Conservation (phyloP, 768 basidiomycete species). For the Russula brevipes region DNA sequence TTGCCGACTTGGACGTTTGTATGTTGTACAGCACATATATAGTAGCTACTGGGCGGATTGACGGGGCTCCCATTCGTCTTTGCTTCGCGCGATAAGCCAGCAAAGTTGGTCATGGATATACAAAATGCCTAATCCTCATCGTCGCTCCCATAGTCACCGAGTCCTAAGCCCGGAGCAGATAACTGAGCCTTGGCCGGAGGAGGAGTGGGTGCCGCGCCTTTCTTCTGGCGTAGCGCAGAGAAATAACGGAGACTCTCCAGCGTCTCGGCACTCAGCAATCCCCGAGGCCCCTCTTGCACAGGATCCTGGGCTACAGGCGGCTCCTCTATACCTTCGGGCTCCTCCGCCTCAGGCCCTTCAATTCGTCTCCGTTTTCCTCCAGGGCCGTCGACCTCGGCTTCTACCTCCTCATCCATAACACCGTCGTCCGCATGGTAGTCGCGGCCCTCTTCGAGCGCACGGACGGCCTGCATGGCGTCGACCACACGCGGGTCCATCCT, state of each 20-base stretch:
- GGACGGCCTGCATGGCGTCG: slow-evolving; percentile 79
- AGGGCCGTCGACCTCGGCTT: slow-evolving; percentile 34
- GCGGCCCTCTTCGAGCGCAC: slow-evolving; percentile 83
- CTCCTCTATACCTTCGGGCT: slow-evolving; percentile 6
- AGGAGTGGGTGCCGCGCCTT: slow-evolving; percentile 36
- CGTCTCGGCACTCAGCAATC: slow-evolving; percentile 78
- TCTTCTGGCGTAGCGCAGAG: slow-evolving; percentile 75
- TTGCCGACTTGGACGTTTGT: slow-evolving; percentile 13
- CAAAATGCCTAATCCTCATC: slow-evolving; percentile 37
- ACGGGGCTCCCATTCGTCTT: background rate
- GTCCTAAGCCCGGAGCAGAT: slow-evolving; percentile 47
- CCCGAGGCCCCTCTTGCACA: slow-evolving; percentile 34
- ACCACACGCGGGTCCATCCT: slow-evolving; percentile 84
- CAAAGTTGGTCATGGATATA: background rate
- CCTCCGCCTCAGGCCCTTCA: slow-evolving; percentile 28
- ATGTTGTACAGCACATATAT: slow-evolving; percentile 2
- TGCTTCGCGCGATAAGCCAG: background rate
- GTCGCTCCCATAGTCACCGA: slow-evolving; percentile 79
- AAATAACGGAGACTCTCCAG: slow-evolving; percentile 89
- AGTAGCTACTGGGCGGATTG: background rate
- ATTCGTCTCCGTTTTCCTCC: slow-evolving; percentile 36
- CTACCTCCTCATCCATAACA: slow-evolving; percentile 33
- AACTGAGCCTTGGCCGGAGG: slow-evolving; percentile 32
- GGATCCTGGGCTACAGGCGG: slow-evolving; percentile 12
- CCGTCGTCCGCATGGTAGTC: slow-evolving; percentile 21